Evolutionary conservation across 495 filamentous ascomycete genomes (phyloP).

Genomic region (Hypoxylon perforatum): DNA sequence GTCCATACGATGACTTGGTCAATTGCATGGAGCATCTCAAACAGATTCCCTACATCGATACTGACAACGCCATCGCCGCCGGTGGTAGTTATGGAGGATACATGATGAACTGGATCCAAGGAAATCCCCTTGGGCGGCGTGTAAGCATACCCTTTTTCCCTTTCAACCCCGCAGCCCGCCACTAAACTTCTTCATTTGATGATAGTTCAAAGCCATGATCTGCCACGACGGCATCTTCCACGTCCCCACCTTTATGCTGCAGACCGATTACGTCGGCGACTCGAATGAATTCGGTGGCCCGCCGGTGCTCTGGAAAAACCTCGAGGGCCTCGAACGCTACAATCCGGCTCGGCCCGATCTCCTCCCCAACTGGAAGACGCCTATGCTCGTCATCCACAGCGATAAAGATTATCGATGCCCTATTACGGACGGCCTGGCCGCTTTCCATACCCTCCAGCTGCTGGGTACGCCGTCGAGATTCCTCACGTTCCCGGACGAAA

Average conservation of each 20-base stretch:
- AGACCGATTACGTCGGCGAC: constrained; percentile 5
- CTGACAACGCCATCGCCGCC: constrained; percentile 36
- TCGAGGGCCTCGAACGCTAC: constrained; percentile 19
- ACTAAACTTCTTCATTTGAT: background rate
- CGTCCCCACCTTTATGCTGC: constrained; percentile 13
- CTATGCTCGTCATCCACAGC: constrained; percentile 55
- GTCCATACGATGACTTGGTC: constrained; percentile 44
- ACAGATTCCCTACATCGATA: constrained; percentile 40
- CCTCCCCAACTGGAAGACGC: constrained; percentile 43
- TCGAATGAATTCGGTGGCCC: constrained; percentile 16
- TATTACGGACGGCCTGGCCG: constrained; percentile 73
- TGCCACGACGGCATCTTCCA: constrained; percentile 36
- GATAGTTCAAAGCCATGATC: constrained; percentile 45
- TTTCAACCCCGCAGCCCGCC: background rate
- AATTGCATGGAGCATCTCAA: constrained; percentile 43
- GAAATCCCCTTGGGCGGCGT: constrained; percentile 39
- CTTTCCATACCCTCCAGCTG: constrained; percentile 79
- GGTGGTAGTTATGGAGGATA: constrained; percentile 44
- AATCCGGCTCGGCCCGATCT: constrained; percentile 38
- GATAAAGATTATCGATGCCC: constrained; percentile 79
- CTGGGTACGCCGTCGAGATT: constrained; percentile 67
- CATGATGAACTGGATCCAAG: constrained; percentile 46
- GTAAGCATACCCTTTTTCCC: constrained; percentile 20
- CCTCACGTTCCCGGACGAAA: constrained; percentile 65
- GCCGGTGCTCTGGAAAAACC: constrained; percentile 24